These are phyloP conservation scores for Nemania bipapillata DNA, from an alignment of 2,329 filamentous ascomycete species.

Conservation along the genomic window DNA sequence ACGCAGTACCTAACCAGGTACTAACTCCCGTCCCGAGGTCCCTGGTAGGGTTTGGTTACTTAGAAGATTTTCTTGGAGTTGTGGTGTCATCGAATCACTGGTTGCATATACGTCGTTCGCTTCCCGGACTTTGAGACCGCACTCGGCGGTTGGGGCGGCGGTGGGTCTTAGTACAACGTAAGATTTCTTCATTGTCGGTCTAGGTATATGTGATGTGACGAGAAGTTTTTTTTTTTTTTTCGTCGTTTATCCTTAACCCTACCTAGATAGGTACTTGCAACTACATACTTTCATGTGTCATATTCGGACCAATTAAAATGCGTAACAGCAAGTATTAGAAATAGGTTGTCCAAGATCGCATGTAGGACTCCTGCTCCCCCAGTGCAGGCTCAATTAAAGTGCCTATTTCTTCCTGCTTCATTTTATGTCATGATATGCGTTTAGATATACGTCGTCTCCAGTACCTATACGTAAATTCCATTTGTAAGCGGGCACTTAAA, in stretches of 20 bases:
- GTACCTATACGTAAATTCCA: too few relatives aligned
- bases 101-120: background rate
- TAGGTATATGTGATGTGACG: background rate
- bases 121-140: constrained; percentile 9
- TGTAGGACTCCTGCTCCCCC: too few relatives aligned
- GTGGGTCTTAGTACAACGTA: constrained; percentile 4
- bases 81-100: background rate
- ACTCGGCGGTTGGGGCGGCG: background rate
- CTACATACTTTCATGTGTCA: background rate
- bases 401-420: too few relatives aligned
- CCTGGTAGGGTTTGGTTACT: background rate
- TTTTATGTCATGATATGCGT: too few relatives aligned
- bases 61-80: background rate
- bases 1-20: too few relatives aligned
- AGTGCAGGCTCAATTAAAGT: too few relatives aligned
- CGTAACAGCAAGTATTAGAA: background rate
- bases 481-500: too few relatives aligned
- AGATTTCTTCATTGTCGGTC: constrained; percentile 3
- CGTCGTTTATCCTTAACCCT: background rate
- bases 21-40: too few relatives aligned
- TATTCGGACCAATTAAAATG: background rate
- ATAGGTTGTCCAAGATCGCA: too few relatives aligned
- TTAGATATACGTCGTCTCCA: too few relatives aligned
- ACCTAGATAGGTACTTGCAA: background rate
- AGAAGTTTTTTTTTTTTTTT: background rate